These are phyloP conservation scores for Stagonosporopsis cucurbitacearum DNA, from an alignment of 2,329 filamentous ascomycete genomes.

Conservation along the genomic window DNA sequence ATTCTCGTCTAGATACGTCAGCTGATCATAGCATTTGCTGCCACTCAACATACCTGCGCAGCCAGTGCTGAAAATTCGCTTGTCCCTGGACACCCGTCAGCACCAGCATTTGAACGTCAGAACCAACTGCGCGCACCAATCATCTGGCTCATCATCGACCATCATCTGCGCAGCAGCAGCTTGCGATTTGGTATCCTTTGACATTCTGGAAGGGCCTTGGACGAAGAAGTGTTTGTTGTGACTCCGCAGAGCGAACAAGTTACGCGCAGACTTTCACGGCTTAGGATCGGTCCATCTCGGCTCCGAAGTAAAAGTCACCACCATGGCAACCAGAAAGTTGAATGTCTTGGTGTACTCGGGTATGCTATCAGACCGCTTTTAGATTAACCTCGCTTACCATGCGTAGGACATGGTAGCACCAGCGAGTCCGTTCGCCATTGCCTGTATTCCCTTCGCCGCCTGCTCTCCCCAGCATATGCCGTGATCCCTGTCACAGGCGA, in stretches of 20 bases:
- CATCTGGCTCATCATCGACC: slow-evolving; percentile 89
- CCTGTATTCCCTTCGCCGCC: slow-evolving; percentile 81
- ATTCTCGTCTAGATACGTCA: slow-evolving; percentile 73
- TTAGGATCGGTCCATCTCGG: slow-evolving; percentile 39
- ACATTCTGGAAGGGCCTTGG: slow-evolving; percentile 53
- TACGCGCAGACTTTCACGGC: slow-evolving; percentile 22
- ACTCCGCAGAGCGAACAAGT: slow-evolving; percentile 9
- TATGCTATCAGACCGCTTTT: slow-evolving; percentile 48
- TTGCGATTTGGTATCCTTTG: slow-evolving; percentile 60
- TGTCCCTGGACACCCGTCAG: slow-evolving; percentile 71
- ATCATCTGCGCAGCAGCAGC: slow-evolving; percentile 50
- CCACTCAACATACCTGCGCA: slow-evolving; percentile 72
- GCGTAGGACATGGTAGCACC: slow-evolving; percentile 79
- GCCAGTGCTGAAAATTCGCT: slow-evolving; percentile 95
- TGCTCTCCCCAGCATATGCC: slow-evolving; percentile 90
- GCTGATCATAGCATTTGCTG: background rate
- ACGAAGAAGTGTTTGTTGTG: slow-evolving; percentile 9
- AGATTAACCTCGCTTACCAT: background rate
- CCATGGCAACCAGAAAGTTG: slow-evolving; percentile 73
- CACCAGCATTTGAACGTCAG: slow-evolving; percentile 6
- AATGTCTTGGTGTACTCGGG: slow-evolving; percentile 95
- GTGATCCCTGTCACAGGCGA: slow-evolving; percentile 83
- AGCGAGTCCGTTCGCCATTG: slow-evolving; percentile 89
- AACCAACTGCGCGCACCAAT: slow-evolving; percentile 71
- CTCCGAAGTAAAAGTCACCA: slow-evolving; percentile 35